Evolutionary conservation across 768 basidiomycete genomes (phyloP).

Genomic region (Podaxis carcinomalis): DNA sequence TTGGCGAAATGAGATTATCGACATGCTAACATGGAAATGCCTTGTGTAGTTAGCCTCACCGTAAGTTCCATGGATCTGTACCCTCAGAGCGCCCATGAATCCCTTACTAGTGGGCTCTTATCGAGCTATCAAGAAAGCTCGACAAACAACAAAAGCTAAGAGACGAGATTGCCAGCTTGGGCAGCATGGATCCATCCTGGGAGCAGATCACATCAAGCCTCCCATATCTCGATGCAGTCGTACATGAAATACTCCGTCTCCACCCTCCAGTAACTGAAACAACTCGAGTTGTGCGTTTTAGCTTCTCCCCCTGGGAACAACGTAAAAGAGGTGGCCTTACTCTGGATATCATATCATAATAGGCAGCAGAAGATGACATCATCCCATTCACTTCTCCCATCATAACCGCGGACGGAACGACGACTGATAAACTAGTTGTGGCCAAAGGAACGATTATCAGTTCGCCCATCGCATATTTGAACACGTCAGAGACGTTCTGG

Average conservation of each 20-base stretch:
- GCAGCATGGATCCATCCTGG: constrained; percentile 44
- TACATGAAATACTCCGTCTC: constrained; percentile 36
- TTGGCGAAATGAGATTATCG: not conserved
- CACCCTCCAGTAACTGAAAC: constrained; percentile 33
- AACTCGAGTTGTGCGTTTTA: constrained; percentile 32
- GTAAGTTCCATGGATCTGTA: constrained; percentile 15
- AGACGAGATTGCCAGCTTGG: constrained; percentile 40
- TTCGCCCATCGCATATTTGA: constrained; percentile 41
- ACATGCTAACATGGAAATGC: not conserved
- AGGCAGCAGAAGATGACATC: constrained; percentile 51
- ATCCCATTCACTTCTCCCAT: constrained; percentile 54
- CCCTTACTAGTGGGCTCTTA: constrained; percentile 45
- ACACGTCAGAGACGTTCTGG: constrained; percentile 54
- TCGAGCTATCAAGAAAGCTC: constrained; percentile 44
- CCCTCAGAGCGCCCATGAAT: not conserved
- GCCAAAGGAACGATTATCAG: constrained; percentile 42
- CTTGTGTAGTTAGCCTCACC: constrained; percentile 30
- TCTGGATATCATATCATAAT: not conserved
- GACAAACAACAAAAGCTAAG: constrained; percentile 45
- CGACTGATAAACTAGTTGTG: constrained; percentile 36
- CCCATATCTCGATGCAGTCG: constrained; percentile 54
- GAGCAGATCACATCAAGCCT: constrained; percentile 47
- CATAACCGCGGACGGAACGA: constrained; percentile 34
- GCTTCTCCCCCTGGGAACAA: not conserved
- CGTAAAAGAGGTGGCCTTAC: not conserved